These are phyloP conservation scores for Micractinium sp. DNA, from an alignment of 139 green algal species.

Conservation along the genomic window DNA sequence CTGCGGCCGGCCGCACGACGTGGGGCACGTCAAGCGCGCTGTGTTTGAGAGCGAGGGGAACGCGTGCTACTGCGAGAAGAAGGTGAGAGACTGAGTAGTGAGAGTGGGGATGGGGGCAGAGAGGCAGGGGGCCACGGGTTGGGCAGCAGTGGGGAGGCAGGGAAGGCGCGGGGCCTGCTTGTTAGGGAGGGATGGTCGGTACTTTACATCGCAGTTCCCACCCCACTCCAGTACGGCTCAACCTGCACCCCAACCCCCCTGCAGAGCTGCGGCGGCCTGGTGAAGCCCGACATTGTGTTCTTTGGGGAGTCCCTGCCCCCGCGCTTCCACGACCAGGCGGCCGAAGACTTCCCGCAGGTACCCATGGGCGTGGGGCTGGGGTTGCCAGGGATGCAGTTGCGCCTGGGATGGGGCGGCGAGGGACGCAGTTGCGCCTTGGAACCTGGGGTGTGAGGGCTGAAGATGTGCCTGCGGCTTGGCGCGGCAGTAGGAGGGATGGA, in stretches of 20 bases:
- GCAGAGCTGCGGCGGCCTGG: slow-evolving; percentile 64
- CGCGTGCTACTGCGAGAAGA: slow-evolving; percentile 39
- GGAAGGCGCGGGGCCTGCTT: background rate
- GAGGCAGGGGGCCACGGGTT: background rate
- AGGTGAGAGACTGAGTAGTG: background rate
- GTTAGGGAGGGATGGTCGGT: background rate
- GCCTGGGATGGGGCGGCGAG: too few species aligned
- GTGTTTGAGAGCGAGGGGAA: slow-evolving; percentile 44
- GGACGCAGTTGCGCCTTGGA: too few species aligned
- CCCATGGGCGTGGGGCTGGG: too few species aligned
- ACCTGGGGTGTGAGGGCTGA: too few species aligned
- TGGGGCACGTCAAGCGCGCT: slow-evolving; percentile 55
- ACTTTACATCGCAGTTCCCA: background rate
- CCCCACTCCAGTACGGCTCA: background rate
- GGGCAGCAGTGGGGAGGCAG: background rate
- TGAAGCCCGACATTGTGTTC: slow-evolving; percentile 93
- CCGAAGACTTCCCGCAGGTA: slow-evolving; percentile 41
- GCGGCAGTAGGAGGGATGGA: too few species aligned
- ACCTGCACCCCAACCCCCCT: background rate
- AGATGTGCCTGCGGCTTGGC: too few species aligned
- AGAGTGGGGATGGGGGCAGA: too few species aligned
- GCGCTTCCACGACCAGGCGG: slow-evolving; percentile 64
- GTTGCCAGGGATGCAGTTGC: too few species aligned
- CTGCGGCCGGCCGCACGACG: slow-evolving; percentile 48
- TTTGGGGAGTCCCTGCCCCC: slow-evolving; percentile 85